These are phyloP conservation scores for Candida takata DNA, from an alignment of 805 yeast species.

Conservation along the genomic window DNA sequence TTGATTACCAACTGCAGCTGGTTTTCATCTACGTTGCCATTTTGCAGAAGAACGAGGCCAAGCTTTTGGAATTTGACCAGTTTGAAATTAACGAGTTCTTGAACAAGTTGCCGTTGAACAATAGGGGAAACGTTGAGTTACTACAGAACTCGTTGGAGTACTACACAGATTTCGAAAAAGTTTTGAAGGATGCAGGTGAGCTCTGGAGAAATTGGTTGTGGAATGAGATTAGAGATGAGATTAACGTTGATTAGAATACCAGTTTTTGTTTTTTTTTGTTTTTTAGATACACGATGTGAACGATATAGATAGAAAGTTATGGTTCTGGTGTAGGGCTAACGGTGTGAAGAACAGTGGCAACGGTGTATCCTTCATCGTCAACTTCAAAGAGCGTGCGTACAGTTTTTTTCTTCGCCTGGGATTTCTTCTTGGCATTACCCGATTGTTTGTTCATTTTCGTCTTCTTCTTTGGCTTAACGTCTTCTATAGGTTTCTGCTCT, in stretches of 20 bases:
- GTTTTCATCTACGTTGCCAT: slow-evolving; percentile 72
- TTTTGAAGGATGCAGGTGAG: slow-evolving; percentile 76
- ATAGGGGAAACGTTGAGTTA: slow-evolving; percentile 23
- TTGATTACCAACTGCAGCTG: slow-evolving; percentile 72
- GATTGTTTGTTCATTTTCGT: too few relatives aligned
- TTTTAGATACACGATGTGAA: too few relatives aligned
- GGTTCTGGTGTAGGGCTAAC: slow-evolving; percentile 22
- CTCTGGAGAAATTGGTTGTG: slow-evolving; percentile 82
- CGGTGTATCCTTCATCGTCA: slow-evolving; percentile 22
- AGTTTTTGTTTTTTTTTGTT: too few relatives aligned
- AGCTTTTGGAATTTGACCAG: slow-evolving; percentile 81
- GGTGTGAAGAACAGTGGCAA: slow-evolving; percentile 24
- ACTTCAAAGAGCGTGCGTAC: slow-evolving; percentile 21
- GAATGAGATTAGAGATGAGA: slow-evolving; percentile 44
- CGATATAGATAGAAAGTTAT: too few relatives aligned
- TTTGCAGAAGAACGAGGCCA: slow-evolving; percentile 70
- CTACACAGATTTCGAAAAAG: slow-evolving; percentile 61
- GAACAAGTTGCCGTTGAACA: slow-evolving; percentile 33
- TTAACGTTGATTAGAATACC: slow-evolving; percentile 12
- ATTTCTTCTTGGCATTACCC: slow-evolving; percentile 10
- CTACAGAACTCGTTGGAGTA: slow-evolving; percentile 28
- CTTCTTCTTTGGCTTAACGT: slow-evolving; percentile 15
- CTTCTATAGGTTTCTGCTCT: slow-evolving; percentile 17
- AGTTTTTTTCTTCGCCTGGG: slow-evolving; percentile 6
- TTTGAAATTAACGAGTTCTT: slow-evolving; percentile 79